Evolutionary conservation across 129 eudicot species (phyloP).

Genomic region (Centella asiatica): DNA sequence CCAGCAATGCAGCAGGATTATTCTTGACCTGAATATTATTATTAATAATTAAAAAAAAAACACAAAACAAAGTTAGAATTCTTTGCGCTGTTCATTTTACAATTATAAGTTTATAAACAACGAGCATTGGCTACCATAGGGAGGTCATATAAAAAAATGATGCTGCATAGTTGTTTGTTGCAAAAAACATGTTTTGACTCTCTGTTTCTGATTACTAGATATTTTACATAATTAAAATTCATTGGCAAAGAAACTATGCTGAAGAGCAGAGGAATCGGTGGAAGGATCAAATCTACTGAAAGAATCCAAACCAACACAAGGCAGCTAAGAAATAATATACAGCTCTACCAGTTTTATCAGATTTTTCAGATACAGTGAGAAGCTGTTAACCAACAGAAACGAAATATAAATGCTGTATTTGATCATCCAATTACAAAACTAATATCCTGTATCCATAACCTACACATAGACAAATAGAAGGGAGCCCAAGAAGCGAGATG

Average conservation of each 20-base stretch:
- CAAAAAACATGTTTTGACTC: neutral
- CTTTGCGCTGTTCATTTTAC: too few species aligned
- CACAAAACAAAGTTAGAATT: neutral
- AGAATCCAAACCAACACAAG: neutral
- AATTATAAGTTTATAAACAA: too few species aligned
- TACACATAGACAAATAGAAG: too few species aligned
- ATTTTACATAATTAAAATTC: neutral
- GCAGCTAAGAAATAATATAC: neutral
- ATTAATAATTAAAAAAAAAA: neutral
- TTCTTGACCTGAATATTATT: constrained; percentile 47
- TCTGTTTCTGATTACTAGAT: neutral
- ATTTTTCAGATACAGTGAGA: neutral
- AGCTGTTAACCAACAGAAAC: neutral
- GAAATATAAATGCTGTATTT: too few species aligned
- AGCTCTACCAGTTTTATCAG: neutral
- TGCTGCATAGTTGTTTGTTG: too few species aligned
- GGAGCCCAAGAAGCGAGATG: too few species aligned
- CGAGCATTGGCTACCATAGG: too few species aligned
- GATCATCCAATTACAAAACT: too few species aligned
- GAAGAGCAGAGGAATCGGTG: neutral
- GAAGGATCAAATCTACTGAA: neutral
- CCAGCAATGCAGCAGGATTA: constrained; percentile 84
- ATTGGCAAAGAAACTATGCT: neutral
- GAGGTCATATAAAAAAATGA: too few species aligned
- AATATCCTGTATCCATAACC: too few species aligned